Evolutionary conservation across 352 stramenopile species (phyloP), one percentile per base, ranked within the genome.

Genomic region (Aphanomyces stellatus): DNA sequence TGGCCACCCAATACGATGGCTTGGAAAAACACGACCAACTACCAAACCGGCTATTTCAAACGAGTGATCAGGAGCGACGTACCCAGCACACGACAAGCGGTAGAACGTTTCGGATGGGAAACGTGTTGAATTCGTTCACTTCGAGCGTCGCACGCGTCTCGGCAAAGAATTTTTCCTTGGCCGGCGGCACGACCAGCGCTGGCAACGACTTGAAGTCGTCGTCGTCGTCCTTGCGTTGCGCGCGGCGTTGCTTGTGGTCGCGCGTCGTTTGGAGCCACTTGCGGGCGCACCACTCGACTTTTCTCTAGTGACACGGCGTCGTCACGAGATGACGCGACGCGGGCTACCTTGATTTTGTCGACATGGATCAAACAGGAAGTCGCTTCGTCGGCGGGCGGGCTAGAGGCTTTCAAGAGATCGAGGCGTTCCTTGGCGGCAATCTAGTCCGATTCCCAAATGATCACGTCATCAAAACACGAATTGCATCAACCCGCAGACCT

Each of bases 1-100:
- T 93, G 85, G 24, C 83, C 85, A 41, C 85, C 85, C 34, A 85
- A 81, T 33, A 93, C 61, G 61, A 93, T 67, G 22, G 81, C 82
- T 63, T 93, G 85, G 8, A 82, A 46, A 31, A 93, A 72, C 7
- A 93, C 74, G 27, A 91, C 49, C 15, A 89, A 69, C 61, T 68
- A 63, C 22, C 28, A 61, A 6, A 8, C 0, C 30, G 11, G 40
- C 25, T 4, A 66, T 11, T 1, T 30, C 11, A 1, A 27, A 10
- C 3, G 15, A 22, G 1, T 61, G 22, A 19, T 53, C 11, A 60
- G 19, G 19, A 13, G 19, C 27, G 17, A 33, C 40, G 19, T 61
- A 71, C 59, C 85, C 85, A 93, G n/a, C 81, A 76, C 8, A 76
- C 25, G 10, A 89, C 69, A 8, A 92, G 69, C 15, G 81, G 78